Evolutionary conservation across 192 early-diverging fungal genomes (phyloP).

Genomic region (Gryganskiella cystojenkinii): DNA sequence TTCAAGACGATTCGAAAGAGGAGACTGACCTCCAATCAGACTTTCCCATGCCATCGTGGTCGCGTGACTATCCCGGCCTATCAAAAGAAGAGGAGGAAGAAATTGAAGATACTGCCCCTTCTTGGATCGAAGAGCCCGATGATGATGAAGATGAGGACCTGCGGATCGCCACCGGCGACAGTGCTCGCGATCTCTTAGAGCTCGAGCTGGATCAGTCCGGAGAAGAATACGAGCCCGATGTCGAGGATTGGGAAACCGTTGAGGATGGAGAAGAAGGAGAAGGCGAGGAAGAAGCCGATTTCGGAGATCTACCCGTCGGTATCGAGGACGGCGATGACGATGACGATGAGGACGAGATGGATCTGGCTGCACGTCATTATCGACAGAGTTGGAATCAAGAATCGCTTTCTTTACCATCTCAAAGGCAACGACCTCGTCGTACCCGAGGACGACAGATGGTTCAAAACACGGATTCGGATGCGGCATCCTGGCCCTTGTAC

Average conservation of each 20-base stretch:
- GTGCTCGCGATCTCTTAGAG: background rate
- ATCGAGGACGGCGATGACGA: slow-evolving; percentile 15
- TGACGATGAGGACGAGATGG: slow-evolving; percentile 5
- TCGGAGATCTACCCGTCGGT: background rate
- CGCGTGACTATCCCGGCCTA: no score
- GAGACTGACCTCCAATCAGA: background rate
- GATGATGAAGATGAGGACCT: slow-evolving; percentile 7
- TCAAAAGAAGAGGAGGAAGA: slow-evolving; percentile 8
- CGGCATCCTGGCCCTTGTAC: slow-evolving; percentile 22
- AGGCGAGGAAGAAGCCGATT: background rate
- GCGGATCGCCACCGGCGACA: slow-evolving; percentile 19
- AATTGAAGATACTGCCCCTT: background rate
- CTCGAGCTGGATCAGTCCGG: background rate
- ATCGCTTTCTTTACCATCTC: background rate
- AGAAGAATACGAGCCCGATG: background rate
- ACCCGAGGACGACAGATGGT: background rate
- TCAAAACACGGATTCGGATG: background rate
- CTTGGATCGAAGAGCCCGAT: slow-evolving; percentile 45
- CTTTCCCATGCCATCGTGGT: no score
- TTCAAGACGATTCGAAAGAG: background rate
- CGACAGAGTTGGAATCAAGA: background rate
- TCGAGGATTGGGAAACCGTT: background rate
- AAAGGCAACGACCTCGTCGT: background rate
- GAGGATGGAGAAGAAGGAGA: slow-evolving; percentile 1
- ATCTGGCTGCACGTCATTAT: background rate